Evolutionary conservation across 208 protist species (phyloP).

Genomic region (Acanthamoeba polyphaga): DNA sequence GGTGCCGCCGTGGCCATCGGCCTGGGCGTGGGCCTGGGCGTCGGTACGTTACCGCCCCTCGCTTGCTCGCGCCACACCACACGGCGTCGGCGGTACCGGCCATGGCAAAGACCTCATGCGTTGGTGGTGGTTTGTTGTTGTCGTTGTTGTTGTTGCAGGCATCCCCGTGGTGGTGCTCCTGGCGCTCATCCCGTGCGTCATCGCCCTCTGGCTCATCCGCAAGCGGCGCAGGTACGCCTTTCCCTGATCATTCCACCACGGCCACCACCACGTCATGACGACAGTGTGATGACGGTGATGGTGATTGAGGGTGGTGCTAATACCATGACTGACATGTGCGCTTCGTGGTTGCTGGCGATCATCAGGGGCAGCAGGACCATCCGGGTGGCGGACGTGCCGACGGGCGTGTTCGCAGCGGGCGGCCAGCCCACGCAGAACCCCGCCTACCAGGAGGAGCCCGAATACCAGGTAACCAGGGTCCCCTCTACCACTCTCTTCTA

Average conservation of each 20-base stretch:
- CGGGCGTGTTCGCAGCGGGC: neutral
- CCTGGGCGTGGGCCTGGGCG: constrained; percentile 13
- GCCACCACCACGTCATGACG: neutral
- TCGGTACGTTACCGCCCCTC: neutral
- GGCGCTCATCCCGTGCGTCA: neutral
- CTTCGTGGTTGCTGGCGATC: too few relatives aligned
- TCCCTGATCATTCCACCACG: neutral
- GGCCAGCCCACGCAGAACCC: neutral
- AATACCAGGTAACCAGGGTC: neutral
- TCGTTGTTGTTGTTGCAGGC: neutral
- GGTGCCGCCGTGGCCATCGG: constrained; percentile 2
- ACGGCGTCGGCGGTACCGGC: neutral
- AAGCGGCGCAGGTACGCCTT: neutral
- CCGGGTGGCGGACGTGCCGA: constrained; percentile 10
- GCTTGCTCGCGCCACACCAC: neutral
- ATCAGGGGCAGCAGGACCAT: neutral
- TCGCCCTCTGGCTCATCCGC: constrained; percentile 1
- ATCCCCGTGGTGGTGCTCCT: constrained; percentile 22
- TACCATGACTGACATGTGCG: too few relatives aligned
- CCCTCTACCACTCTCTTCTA: neutral
- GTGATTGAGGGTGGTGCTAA: too few relatives aligned
- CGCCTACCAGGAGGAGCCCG: neutral
- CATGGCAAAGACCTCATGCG: neutral
- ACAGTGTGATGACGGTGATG: too few relatives aligned
- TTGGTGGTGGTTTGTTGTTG: too few relatives aligned